Evolutionary conservation across 2,329 filamentous ascomycete genomes (phyloP).

Genomic region (Colletotrichum plurivorum): DNA sequence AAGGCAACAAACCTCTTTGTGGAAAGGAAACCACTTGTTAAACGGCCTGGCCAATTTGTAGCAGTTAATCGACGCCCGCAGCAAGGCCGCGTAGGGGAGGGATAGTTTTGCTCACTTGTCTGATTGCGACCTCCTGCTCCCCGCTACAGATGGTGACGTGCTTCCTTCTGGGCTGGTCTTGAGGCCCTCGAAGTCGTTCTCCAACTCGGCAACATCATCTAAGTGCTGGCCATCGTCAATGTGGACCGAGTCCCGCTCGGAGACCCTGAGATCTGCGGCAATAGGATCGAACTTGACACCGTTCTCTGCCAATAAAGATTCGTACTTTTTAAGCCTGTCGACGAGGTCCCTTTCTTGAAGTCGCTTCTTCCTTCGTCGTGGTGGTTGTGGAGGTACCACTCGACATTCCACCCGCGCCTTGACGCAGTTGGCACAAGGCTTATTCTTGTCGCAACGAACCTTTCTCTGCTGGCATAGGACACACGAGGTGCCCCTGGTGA

Average conservation of each 20-base stretch:
- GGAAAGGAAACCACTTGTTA: conserved; percentile 66
- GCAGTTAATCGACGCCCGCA: conserved; percentile 21
- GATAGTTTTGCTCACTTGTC: conserved; percentile 44
- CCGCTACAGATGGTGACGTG: conserved; percentile 49
- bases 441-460: conserved; percentile 80
- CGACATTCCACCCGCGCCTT: conserved; percentile 74
- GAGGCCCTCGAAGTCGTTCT: conserved; percentile 68
- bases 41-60: conserved; percentile 41
- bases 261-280: conserved; percentile 63
- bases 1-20: conserved; percentile 61
- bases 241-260: conserved; percentile 38
- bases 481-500: conserved; percentile 75
- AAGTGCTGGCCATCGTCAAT: conserved; percentile 36
- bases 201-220: conserved; percentile 70
- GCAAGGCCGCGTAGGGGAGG: not conserved
- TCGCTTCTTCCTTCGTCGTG: conserved; percentile 72
- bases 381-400: conserved; percentile 69
- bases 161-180: conserved; percentile 66
- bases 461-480: conserved; percentile 83
- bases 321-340: conserved; percentile 78
- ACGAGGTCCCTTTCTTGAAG: conserved; percentile 80
- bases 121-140: conserved; percentile 42
- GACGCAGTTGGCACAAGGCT: conserved; percentile 79
- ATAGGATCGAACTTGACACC: conserved; percentile 79
- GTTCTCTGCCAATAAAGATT: conserved; percentile 74